Conservation (phyloP, 2,329 filamentous ascomycete genomes). For the Ampelomyces quisqualis region DNA sequence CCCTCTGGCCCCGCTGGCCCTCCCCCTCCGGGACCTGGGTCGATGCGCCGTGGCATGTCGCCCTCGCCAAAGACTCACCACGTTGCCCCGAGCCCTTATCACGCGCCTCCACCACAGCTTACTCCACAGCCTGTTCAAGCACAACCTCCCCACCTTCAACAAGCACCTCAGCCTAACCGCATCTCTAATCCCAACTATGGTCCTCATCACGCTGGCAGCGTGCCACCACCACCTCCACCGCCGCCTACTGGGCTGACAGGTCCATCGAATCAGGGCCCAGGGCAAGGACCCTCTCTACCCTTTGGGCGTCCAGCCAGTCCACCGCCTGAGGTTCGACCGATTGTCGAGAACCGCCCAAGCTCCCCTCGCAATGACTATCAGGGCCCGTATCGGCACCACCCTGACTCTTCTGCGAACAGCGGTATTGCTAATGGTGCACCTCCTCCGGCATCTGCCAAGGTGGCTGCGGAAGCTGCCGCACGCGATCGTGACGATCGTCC, state of each 20-base stretch:
- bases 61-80: slow-evolving; percentile 62
- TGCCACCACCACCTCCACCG: slow-evolving; percentile 60
- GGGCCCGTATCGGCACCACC: slow-evolving; percentile 75
- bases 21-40: slow-evolving; percentile 41
- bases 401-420: slow-evolving; percentile 59
- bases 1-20: slow-evolving; percentile 45
- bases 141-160: slow-evolving; percentile 40
- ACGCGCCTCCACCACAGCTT: slow-evolving; percentile 44
- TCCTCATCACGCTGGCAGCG: slow-evolving; percentile 43
- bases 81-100: slow-evolving; percentile 56
- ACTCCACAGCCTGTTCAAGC: slow-evolving; percentile 56
- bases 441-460: slow-evolving; percentile 63
- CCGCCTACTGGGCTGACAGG: slow-evolving; percentile 55
- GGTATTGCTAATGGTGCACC: slow-evolving; percentile 70
- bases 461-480: slow-evolving; percentile 67
- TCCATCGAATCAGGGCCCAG: slow-evolving; percentile 53
- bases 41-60: slow-evolving; percentile 55
- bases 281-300: slow-evolving; percentile 56
- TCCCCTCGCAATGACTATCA: slow-evolving; percentile 90
- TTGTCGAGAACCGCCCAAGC: slow-evolving; percentile 81
- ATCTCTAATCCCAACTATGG: slow-evolving; percentile 52
- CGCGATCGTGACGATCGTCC: slow-evolving; percentile 72
- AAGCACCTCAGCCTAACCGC: slow-evolving; percentile 47
- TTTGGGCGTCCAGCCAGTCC: slow-evolving; percentile 77
- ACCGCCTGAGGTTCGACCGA: slow-evolving; percentile 76